Percentiles rank a stretch among this genome's conserved stretches.
Conservation (phyloP, 2,329 filamentous ascomycete genomes). For the Aureobasidium sp. region DNA sequence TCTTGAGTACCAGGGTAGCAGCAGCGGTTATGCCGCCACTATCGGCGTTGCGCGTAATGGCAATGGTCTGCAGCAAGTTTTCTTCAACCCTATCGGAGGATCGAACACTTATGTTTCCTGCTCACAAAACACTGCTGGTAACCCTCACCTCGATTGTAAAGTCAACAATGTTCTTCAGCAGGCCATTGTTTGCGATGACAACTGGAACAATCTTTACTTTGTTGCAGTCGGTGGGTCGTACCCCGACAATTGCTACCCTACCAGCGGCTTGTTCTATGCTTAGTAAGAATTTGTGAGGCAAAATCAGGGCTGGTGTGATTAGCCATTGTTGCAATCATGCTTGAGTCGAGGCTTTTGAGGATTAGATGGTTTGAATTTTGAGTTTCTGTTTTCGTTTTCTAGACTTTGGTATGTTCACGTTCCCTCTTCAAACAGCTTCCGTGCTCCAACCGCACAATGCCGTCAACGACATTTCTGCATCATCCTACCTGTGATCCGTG, state of each 20-base stretch:
- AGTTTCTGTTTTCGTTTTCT: too few relatives aligned
- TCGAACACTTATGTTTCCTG: not conserved
- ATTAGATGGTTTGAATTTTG: too few relatives aligned
- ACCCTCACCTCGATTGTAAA: not conserved
- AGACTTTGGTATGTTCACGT: too few relatives aligned
- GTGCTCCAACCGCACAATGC: too few relatives aligned
- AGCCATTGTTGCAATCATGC: too few relatives aligned
- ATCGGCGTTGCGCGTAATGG: not conserved
- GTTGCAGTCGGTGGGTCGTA: not conserved
- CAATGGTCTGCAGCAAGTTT: not conserved
- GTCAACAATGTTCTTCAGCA: not conserved
- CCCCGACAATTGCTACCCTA: not conserved
- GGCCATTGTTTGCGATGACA: not conserved
- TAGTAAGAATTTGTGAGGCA: not conserved
- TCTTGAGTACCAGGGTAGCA: not conserved
- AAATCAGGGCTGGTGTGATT: too few relatives aligned
- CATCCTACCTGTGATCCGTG: too few relatives aligned
- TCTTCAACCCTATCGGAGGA: not conserved
- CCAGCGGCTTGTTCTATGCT: not conserved
- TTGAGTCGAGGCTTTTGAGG: too few relatives aligned
- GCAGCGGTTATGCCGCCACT: not conserved
- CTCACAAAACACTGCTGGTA: not conserved
- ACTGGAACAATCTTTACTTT: not conserved
- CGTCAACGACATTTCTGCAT: too few relatives aligned
- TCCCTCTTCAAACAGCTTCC: too few relatives aligned